Conservation (phyloP, 2,329 filamentous ascomycete species). For the Curvularia lunata region DNA sequence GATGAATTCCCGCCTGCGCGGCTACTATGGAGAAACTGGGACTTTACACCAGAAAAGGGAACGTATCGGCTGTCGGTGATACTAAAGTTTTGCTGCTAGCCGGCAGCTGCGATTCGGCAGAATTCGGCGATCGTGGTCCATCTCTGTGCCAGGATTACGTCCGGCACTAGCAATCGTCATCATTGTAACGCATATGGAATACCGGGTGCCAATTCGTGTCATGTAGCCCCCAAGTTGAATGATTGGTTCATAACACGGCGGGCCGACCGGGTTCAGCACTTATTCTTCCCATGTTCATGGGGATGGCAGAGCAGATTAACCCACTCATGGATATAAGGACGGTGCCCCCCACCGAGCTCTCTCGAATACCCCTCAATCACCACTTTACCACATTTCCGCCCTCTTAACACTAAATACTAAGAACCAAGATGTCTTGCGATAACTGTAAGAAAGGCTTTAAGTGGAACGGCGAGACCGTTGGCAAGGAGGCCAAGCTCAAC, state of each 20-base stretch:
- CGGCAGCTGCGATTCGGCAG: neutral
- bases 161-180: conserved; percentile 9
- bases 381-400: neutral
- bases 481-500: conserved; percentile 49
- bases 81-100: neutral
- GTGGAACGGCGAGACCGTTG: conserved; percentile 48
- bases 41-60: neutral
- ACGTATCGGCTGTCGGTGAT: neutral
- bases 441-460: conserved; percentile 50
- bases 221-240: neutral
- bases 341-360: conserved; percentile 3
- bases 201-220: neutral
- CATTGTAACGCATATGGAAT: neutral
- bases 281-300: neutral
- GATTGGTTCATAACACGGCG: conserved; percentile 5
- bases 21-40: neutral
- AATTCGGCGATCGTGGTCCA: conserved; percentile 4
- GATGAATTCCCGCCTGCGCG: neutral
- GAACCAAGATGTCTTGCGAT: conserved; percentile 39
- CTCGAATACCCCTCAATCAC: conserved; percentile 1
- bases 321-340: conserved; percentile 11
- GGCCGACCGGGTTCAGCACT: conserved; percentile 2
- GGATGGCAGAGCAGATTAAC: neutral
- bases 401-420: neutral
- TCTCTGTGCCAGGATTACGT: neutral